phyloP scores from a whole-genome alignment of 176 grass and related monocot genomes.

The Oryza brachyantha region DNA sequence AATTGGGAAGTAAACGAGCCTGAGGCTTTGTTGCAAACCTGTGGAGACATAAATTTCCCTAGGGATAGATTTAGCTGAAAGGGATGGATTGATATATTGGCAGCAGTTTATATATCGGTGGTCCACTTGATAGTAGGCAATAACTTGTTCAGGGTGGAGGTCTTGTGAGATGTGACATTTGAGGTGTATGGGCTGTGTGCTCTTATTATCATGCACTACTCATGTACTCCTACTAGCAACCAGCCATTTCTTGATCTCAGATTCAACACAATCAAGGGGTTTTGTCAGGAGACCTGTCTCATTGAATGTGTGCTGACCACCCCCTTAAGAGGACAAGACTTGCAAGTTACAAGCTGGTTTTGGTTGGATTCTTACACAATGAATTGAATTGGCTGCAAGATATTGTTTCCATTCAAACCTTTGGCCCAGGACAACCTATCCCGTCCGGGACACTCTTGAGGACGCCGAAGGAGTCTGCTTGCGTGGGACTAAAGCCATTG shows the following conservation, averaged over 20 bases:
- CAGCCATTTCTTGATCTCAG: conserved; percentile 39
- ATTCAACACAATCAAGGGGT: conserved; percentile 56
- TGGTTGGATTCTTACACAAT: conserved; percentile 31
- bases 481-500: conserved; percentile 39
- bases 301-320: conserved; percentile 33
- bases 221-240: conserved; percentile 24
- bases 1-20: too few relatives aligned
- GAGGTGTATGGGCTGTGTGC: conserved; percentile 34
- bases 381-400: conserved; percentile 36
- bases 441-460: conserved; percentile 17
- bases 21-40: conserved; percentile 13
- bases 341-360: conserved; percentile 45
- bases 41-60: conserved; percentile 22
- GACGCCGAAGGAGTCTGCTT: conserved; percentile 1
- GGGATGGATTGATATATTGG: neutral
- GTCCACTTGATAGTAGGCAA: conserved; percentile 43
- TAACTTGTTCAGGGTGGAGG: conserved; percentile 32
- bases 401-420: conserved; percentile 44
- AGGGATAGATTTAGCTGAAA: conserved; percentile 11
- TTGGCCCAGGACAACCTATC: conserved; percentile 36
- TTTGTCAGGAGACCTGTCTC: conserved; percentile 39
- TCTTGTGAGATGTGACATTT: conserved; percentile 45
- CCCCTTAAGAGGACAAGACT: conserved; percentile 31
- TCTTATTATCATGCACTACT: conserved; percentile 48
- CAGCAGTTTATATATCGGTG: conserved; percentile 17